A percentile compares a stretch with the other conserved stretches of the same genome.
These are phyloP conservation scores for Lodderomyces theae DNA, from an alignment of 1,139 yeast species.

Conservation along the genomic window DNA sequence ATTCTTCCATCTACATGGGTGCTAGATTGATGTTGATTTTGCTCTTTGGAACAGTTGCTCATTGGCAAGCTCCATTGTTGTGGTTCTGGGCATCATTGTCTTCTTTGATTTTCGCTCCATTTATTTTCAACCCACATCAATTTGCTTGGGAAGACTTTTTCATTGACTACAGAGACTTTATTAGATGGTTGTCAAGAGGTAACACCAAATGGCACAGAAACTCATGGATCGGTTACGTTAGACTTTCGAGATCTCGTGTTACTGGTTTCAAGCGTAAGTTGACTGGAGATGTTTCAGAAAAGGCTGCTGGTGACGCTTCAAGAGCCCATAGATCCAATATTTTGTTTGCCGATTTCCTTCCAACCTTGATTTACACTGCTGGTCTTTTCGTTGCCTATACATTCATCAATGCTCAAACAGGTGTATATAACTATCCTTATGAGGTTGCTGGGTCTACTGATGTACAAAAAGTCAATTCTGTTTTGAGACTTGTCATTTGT, in stretches of 20 bases:
- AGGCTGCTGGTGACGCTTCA: constrained; percentile 89
- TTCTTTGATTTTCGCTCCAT: constrained; percentile 90
- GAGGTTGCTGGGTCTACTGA: constrained; percentile 23
- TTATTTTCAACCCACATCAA: constrained; percentile 96
- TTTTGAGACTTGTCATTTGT: constrained; percentile 82
- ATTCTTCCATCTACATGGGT: constrained; percentile 95
- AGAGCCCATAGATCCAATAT: constrained; percentile 92
- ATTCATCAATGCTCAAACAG: constrained; percentile 94
- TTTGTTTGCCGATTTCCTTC: constrained; percentile 80
- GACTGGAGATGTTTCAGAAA: constrained; percentile 85
- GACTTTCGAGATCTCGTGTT: constrained; percentile 92
- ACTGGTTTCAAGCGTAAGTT: constrained; percentile 97
- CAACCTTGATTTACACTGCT: constrained; percentile 83
- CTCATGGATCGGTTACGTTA: constrained; percentile 98
- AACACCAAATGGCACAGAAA: constrained; percentile 98
- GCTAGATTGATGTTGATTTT: constrained; percentile 87
- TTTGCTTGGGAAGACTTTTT: constrained; percentile 99
- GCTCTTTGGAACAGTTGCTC: constrained; percentile 85
- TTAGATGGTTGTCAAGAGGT: constrained; percentile 99
- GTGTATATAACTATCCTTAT: constrained; percentile 57
- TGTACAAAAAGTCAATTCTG: constrained; percentile 67
- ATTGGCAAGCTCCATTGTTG: constrained; percentile 95
- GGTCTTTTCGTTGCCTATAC: constrained; percentile 90
- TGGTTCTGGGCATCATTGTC: constrained; percentile 99
- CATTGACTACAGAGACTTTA: constrained; percentile 96